A percentile compares a stretch with the other conserved stretches of the same genome.
These are phyloP conservation scores for Fomitopsis schrenkii DNA, from an alignment of 1,284 basidiomycete species.

Conservation along the genomic window DNA sequence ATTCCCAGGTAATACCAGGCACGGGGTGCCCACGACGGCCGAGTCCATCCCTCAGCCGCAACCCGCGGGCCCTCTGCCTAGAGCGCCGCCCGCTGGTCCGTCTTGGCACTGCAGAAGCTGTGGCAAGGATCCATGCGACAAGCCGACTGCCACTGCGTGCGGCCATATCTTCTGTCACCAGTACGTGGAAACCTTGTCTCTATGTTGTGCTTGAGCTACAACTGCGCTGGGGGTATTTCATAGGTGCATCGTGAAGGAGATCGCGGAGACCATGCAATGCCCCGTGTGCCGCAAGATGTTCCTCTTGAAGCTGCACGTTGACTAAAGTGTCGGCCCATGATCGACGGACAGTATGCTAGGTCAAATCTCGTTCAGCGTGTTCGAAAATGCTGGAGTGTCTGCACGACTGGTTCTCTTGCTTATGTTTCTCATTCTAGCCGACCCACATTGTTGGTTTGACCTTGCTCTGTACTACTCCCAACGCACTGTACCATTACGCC, in stretches of 20 bases:
- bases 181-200: conserved; percentile 9
- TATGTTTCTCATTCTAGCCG: too few species aligned
- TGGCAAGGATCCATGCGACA: conserved; percentile 20
- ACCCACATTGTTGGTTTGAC: too few species aligned
- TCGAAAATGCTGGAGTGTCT: too few species aligned
- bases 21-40: neutral
- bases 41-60: too few species aligned
- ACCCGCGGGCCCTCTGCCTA: neutral
- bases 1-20: too few species aligned
- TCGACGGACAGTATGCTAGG: too few species aligned
- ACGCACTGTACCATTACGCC: too few species aligned
- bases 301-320: conserved; percentile 22
- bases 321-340: neutral
- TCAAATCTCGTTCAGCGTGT: too few species aligned
- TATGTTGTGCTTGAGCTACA: neutral
- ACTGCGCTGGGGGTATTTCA: neutral
- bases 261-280: conserved; percentile 23
- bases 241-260: conserved; percentile 27
- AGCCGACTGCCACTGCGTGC: conserved; percentile 26
- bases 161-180: conserved; percentile 30
- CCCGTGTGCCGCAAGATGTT: conserved; percentile 26
- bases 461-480: too few species aligned
- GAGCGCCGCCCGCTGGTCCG: neutral
- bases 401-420: too few species aligned
- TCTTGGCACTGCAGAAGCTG: conserved; percentile 28